Base-by-base conservation (phyloP, 2,329 filamentous ascomycete species). In the Trichoderma sp. region DNA sequence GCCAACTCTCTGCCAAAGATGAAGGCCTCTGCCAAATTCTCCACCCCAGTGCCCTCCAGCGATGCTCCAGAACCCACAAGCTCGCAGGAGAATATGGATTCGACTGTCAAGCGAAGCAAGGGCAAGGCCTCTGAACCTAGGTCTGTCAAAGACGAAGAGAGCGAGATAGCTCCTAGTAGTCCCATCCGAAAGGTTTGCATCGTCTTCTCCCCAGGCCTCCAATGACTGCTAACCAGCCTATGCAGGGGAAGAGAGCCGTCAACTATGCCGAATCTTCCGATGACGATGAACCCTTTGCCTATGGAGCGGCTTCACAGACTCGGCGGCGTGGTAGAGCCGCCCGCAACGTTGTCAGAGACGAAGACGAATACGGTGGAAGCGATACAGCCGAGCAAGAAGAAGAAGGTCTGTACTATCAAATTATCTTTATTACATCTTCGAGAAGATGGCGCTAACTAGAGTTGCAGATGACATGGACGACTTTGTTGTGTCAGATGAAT, bases 201-300 rank as follows among this genome's bases (percentile, higher is more conserved):
- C 3, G 7, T 3, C 20, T n/a, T 26, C 28, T 36, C 28, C 13
- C 28, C n/a, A 39, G 11, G n/a, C n/a, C 6, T 32, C 6, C 1
- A 30, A 28, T 13, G 2, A 6, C 26, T 28, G 61, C 55, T 65
- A 55, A 55, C 66, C 58, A 39, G 23, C 72, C 32, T 4, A 17
- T 64, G 30, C 20, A 89, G 87, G 80, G 79, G 4, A 88, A 85
- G 76, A 89, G 88, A 77, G 79, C 80, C 0, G 87, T 96, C 75
- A 96, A 88, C 79, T 98, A 98, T 80, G 91, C 92, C 74, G 95
- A 98, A 77, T 94, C 93, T 1, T 93, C 93, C 58, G 92, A 93
- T 69, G 92, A 93, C 13, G 92, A 94, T 64, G 91, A 95, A 58
- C 88, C 93, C 0, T 92, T 95, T 78, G 80, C 81, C 2, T 81